Conservation (phyloP, 768 basidiomycete species). For the Boletales sp. region DNA sequence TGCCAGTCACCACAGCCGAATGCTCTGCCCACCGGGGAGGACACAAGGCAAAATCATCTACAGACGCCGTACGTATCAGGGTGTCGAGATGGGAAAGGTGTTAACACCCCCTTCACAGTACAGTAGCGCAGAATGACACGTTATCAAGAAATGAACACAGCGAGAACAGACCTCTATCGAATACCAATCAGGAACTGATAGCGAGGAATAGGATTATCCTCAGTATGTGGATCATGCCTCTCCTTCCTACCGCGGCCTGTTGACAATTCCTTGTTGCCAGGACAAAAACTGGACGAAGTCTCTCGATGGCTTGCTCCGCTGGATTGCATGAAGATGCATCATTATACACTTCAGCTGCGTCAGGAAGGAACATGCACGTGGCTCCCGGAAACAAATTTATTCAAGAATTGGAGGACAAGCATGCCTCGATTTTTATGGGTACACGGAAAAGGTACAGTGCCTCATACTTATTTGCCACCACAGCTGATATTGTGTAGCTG, state of each 20-base stretch:
- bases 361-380: constrained; percentile 2
- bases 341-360: background rate
- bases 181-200: background rate
- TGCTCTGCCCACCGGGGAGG: no score
- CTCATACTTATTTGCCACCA: background rate
- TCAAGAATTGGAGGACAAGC: background rate
- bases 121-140: no score
- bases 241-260: no score
- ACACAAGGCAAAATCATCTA: background rate
- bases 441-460: background rate
- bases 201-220: background rate
- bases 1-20: background rate
- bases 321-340: background rate
- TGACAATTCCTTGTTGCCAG: background rate
- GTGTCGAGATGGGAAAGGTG: background rate
- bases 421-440: background rate
- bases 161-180: background rate
- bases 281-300: background rate
- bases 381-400: background rate
- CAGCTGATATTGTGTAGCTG: background rate
- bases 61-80: background rate
- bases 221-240: background rate
- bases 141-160: no score
- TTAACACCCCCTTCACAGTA: no score
- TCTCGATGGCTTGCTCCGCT: constrained; percentile 1